Conservation (phyloP, 2,329 filamentous ascomycete species). For the Ceratocystis alfenasii region DNA sequence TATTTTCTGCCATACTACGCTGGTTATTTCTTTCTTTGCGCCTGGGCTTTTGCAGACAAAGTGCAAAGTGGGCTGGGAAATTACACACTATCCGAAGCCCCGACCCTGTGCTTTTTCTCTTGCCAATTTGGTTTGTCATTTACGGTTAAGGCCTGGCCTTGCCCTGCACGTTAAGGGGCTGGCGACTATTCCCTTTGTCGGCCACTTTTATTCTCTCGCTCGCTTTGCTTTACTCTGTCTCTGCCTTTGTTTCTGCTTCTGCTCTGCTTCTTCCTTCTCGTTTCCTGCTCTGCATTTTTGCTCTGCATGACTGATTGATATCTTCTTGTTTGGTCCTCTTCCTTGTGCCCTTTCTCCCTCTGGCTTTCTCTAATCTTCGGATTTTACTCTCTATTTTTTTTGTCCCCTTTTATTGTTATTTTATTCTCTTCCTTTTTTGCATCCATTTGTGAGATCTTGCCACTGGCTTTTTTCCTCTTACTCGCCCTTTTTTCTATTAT, state of each 20-base stretch:
- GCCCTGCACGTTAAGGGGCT: slow-evolving; percentile 19
- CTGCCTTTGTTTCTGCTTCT: slow-evolving; percentile 13
- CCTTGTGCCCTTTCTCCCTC: background rate
- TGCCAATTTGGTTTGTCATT: slow-evolving; percentile 23
- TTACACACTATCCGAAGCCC: slow-evolving; percentile 22
- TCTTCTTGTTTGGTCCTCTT: background rate
- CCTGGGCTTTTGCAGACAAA: slow-evolving; percentile 6
- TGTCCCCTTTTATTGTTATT: background rate
- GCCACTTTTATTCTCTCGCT: slow-evolving; percentile 18
- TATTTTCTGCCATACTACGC: background rate
- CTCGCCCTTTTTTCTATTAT: background rate
- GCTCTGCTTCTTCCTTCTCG: slow-evolving; percentile 13
- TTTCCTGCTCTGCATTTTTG: slow-evolving; percentile 9
- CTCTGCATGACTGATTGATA: background rate
- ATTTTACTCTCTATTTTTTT: slow-evolving; percentile 6
- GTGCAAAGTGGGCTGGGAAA: slow-evolving; percentile 21
- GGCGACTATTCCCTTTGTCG: slow-evolving; percentile 18
- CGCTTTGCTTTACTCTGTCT: slow-evolving; percentile 10
- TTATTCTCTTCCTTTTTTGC: slow-evolving; percentile 13
- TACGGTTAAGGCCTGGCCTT: slow-evolving; percentile 22
- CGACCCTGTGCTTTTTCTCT: slow-evolving; percentile 22
- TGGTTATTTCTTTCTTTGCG: slow-evolving; percentile 3
- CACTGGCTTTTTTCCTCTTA: background rate
- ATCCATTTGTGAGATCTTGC: slow-evolving; percentile 6
- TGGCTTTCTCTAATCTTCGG: background rate